These are phyloP conservation scores for Torrubiella hemipterigena DNA, from an alignment of 2,329 filamentous ascomycete species.

Conservation along the genomic window DNA sequence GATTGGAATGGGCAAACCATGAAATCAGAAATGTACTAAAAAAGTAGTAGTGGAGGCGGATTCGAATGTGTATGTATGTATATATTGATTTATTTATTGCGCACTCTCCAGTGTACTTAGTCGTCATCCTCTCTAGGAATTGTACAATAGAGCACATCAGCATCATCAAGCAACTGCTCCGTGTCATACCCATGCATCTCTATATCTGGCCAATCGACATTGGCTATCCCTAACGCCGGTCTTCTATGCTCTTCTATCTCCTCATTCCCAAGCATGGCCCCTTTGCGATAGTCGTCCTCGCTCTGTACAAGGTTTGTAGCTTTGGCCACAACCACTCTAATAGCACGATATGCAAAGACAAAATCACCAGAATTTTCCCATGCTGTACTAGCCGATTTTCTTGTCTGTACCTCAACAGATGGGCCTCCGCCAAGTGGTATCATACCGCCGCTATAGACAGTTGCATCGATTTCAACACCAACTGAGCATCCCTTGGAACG, in stretches of 20 bases:
- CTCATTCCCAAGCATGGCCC: slow-evolving; percentile 2
- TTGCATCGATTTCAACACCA: neutral
- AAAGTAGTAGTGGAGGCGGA: too few species aligned
- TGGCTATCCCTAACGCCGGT: too few species aligned
- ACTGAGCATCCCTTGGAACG: neutral
- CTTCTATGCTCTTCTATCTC: neutral
- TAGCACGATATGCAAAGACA: slow-evolving; percentile 6
- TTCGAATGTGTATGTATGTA: too few species aligned
- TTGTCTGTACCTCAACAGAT: neutral
- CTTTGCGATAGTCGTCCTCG: slow-evolving; percentile 3
- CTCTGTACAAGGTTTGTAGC: neutral
- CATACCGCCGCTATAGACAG: neutral
- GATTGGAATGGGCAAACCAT: neutral
- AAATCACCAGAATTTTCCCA: slow-evolving; percentile 5
- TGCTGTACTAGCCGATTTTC: neutral
- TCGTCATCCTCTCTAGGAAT: too few species aligned
- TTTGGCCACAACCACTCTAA: slow-evolving; percentile 1
- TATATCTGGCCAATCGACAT: too few species aligned
- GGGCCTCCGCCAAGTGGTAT: neutral
- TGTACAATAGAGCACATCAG: too few species aligned
- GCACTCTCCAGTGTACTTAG: too few species aligned
- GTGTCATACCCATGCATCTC: too few species aligned
- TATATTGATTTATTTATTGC: too few species aligned
- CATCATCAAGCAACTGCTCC: too few species aligned
- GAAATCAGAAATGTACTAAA: neutral